Base-by-base conservation (phyloP, 345 rosid species). In the Viola odorata region DNA sequence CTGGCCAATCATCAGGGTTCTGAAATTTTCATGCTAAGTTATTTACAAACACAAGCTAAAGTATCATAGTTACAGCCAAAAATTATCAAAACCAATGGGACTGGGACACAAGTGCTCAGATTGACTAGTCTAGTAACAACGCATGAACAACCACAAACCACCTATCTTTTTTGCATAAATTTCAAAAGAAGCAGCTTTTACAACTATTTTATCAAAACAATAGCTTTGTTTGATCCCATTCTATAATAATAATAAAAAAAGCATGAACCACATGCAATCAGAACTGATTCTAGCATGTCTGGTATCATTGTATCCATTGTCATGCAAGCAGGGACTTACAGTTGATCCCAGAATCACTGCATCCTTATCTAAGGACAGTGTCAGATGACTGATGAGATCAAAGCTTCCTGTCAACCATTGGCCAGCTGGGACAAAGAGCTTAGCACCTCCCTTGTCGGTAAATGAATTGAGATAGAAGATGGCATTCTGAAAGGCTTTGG, bases 351-450 rank as follows among this genome's bases (percentile, higher is more conserved):
- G 92, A 77, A 94, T 88, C 13, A 89, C 82, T 41, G 99, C 99
- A 73, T 80, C 86, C 60, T 85, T 87, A 70, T 88, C 96, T 56
- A 90, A 72, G 95, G 91, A 94, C 74, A 90, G 65, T 54, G 99
- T 90, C 56, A 94, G 77, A 79, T 90, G 99, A 72, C 97, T 94
- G 66, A 94, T 85, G 58, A 94, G 99, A 64, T 90, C 84, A 65
- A 94, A 94, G 81, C 97, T 94, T 61, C 99, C 99, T 37, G 99
- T 94, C 78, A 90, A 77, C 99, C 99, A 94, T 63, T 78, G 82
- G 56, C 99, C 97, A 57, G 92, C 81, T 0, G 99, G 99, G 59
- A 94, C 96, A 61, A 87, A 94, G 63, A 94, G 95, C 78, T 94
- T 90, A 70, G 99, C 99, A 58, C 99, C 99, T 0, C 97, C 97